Evolutionary conservation across 441 rosid genomes (phyloP), one percentile per base, ranked within the genome.

Genomic region (Jatropha multifida): DNA sequence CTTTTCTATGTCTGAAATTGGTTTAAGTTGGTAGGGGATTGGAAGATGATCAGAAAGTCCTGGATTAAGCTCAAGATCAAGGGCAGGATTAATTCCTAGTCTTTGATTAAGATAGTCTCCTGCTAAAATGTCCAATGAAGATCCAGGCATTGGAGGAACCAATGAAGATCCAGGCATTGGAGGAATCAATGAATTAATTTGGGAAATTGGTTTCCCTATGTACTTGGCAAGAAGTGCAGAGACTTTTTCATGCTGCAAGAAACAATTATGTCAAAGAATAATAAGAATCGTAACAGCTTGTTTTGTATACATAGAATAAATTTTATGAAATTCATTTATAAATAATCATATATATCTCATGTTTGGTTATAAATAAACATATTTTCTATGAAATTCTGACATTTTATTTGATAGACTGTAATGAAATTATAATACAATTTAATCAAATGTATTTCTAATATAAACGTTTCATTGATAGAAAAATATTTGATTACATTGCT

Each of bases 181-280:
- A 42, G 46, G 46, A 64, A 71, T 37, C 55, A 64, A 44, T 10
- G 85, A 38, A 4, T 83, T 83, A 26, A 79, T 37, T 32, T 78
- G 75, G 7, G 79, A 65, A 26, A 82, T 44, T 41, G 76, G 85
- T 73, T 79, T 82, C 42, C 88, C 85, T 0, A 80, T 83, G 76
- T 83, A 85, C 38, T 83, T 80, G 44, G 84, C 76, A 48, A 87
- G 71, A 42, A 79, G 48, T 13, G 27, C 60, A 13, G 85, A 73
- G 12, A 86, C 65, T 62, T 74, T 78, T 9, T 81, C 88, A 72
- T 70, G 88, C 97, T 91, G 83, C 68, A 81, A 76, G 69, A 23
- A 32, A 32, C 32, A 32, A 32, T 32, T 2, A 32, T 32, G 32
- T 32, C 32, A 32, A 32, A 32, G 32, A 0, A 32, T 32, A 32